Evolutionary conservation across 1,139 yeast genomes (phyloP).

Genomic region (Sugiyamaella castrensis): DNA sequence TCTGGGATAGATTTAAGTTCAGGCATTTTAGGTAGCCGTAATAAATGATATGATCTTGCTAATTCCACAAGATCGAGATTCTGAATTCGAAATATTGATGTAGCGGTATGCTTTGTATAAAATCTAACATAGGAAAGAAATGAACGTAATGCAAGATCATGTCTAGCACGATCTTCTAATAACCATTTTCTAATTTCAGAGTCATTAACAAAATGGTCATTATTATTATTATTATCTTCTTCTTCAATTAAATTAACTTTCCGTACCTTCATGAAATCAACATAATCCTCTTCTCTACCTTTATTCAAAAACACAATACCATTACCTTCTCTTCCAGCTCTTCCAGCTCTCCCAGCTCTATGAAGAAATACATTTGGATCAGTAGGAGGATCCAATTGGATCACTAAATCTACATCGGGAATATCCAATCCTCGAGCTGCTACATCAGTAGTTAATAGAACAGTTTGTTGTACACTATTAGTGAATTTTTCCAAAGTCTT

Average conservation of each 20-base stretch:
- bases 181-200: slow-evolving; percentile 50
- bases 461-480: slow-evolving; percentile 38
- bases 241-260: slow-evolving; percentile 54
- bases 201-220: slow-evolving; percentile 18
- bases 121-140: slow-evolving; percentile 82
- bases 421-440: slow-evolving; percentile 95
- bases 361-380: slow-evolving; percentile 86
- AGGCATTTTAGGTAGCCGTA: slow-evolving; percentile 92
- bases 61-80: slow-evolving; percentile 67
- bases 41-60: slow-evolving; percentile 74
- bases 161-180: slow-evolving; percentile 68
- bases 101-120: slow-evolving; percentile 87
- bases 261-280: slow-evolving; percentile 76
- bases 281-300: slow-evolving; percentile 77
- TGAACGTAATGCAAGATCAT: slow-evolving; percentile 74
- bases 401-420: slow-evolving; percentile 84
- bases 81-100: slow-evolving; percentile 78
- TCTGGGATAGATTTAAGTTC: slow-evolving; percentile 59
- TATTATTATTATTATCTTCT: slow-evolving; percentile 21
- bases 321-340: slow-evolving; percentile 80
- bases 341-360: slow-evolving; percentile 89
- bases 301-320: slow-evolving; percentile 70
- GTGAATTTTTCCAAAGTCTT: slow-evolving; percentile 65
- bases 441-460: slow-evolving; percentile 52
- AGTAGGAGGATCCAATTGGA: slow-evolving; percentile 88